Evolutionary conservation across 2,329 filamentous ascomycete species (phyloP), one percentile per base, ranked within the genome.

Genomic region (Myriangium duriaei): DNA sequence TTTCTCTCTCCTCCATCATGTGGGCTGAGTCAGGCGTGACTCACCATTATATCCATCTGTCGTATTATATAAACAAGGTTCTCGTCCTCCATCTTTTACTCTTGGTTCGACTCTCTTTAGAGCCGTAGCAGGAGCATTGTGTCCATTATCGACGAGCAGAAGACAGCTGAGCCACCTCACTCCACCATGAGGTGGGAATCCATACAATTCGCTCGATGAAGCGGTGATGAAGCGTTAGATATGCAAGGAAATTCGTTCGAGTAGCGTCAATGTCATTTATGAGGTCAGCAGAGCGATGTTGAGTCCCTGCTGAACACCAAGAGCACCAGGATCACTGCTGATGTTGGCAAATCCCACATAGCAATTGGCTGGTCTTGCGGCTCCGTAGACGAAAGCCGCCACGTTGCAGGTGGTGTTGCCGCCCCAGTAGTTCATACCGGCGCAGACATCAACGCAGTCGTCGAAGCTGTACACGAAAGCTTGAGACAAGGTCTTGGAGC

Each of bases 391-490:
- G 41, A 57, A 58, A 2, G 52, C 53, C 4, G 54, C 55, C 11
- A 51, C 49, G 1, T 47, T 53, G 47, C 55, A 58, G 21, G 52
- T 51, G 2, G 16, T 9, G 13, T 31, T 41, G 11, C 34, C 38
- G 30, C 45, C 40, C 34, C 42, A 46, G 40, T 40, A 48, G 31
- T 58, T 57, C 43, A 50, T 47, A 16, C 48, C 46, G 10, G 55
- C 53, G 43, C 56, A 59, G 26, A 56, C 15, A 37, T 57, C 54
- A 17, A 58, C 48, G 46, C 56, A 59, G 39, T 59, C 56, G 43
- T 44, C 44, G 44, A 59, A 54, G 37, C 45, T 51, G 46, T 58
- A 59, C 12, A 56, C 55, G 43, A 50, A 59, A 5, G 51, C 54
- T 38, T 51, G 43, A 15, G 28, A 33, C 12, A 31, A 19, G 10